Conservation (phyloP, 805 yeast genomes). For the Wickerhamomyces rabaulensis region DNA sequence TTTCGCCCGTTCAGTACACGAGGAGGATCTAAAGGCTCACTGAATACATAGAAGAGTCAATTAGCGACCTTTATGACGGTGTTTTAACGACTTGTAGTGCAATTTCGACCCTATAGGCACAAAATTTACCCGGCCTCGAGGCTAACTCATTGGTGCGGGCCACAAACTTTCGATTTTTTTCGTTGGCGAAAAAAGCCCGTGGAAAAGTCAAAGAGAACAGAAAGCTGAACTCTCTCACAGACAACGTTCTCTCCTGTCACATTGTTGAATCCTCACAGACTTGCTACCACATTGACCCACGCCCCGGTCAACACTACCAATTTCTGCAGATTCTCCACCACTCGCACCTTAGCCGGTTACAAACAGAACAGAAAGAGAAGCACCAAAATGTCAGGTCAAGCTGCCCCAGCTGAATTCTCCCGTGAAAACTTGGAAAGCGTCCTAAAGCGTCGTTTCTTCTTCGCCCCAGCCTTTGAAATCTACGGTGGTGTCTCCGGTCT, state of each 20-base stretch:
- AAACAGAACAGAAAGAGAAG: slow-evolving; percentile 4
- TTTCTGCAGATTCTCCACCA: background rate
- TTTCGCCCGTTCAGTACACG: slow-evolving; percentile 51
- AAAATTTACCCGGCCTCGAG: background rate
- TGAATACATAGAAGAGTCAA: background rate
- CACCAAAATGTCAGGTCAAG: slow-evolving; percentile 14
- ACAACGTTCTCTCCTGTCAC: background rate
- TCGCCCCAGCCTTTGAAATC: slow-evolving; percentile 94
- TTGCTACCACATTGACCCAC: background rate
- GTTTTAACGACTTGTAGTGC: background rate
- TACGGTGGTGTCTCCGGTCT: slow-evolving; percentile 98
- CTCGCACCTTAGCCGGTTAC: background rate
- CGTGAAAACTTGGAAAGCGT: slow-evolving; percentile 90
- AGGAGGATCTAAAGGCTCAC: slow-evolving; percentile 11
- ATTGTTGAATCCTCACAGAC: background rate
- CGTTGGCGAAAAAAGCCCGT: background rate
- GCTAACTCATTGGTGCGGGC: background rate
- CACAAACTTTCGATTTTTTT: background rate
- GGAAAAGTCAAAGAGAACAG: background rate
- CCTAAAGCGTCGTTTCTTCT: slow-evolving; percentile 92
- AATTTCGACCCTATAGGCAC: too few species aligned
- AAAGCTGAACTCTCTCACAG: background rate
- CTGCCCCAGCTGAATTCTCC: slow-evolving; percentile 45
- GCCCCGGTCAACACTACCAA: background rate
- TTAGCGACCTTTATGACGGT: too few species aligned